Evolutionary conservation across 805 yeast species (phyloP).

Genomic region (Candida sakaeoensis): DNA sequence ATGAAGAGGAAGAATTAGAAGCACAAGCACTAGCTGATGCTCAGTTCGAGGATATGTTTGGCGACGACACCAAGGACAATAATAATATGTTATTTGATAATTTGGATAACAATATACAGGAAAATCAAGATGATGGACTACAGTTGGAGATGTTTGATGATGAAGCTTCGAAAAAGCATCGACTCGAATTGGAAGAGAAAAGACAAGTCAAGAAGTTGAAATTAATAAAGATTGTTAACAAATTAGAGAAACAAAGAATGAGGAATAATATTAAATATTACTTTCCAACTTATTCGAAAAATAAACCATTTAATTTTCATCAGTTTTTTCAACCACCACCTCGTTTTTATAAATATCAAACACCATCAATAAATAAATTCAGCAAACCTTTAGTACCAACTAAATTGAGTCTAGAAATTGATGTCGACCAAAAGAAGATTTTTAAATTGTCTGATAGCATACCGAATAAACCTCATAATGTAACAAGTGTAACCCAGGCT

Average conservation of each 20-base stretch:
- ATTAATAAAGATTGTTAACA: constrained; percentile 23
- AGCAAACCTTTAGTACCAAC: constrained; percentile 54
- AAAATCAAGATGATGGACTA: constrained; percentile 22
- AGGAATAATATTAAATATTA: constrained; percentile 39
- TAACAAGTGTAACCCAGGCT: constrained; percentile 21
- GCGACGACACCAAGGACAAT: constrained; percentile 19
- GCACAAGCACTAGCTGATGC: constrained; percentile 34
- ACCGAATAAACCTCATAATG: constrained; percentile 8
- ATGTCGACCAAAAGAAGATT: constrained; percentile 52
- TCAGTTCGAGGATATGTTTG: constrained; percentile 39
- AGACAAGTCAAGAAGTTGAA: constrained; percentile 25
- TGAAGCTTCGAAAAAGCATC: constrained; percentile 15
- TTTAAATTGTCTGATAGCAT: constrained; percentile 39
- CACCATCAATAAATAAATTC: constrained; percentile 39
- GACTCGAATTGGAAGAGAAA: constrained; percentile 17
- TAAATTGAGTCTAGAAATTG: constrained; percentile 57
- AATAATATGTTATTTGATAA: constrained; percentile 18
- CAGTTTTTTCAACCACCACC: constrained; percentile 63
- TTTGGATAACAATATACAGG: constrained; percentile 9
- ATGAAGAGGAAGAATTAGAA: constrained; percentile 15
- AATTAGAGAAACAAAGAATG: constrained; percentile 25
- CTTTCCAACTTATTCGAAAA: constrained; percentile 60
- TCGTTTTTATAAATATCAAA: constrained; percentile 47
- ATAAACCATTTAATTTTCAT: constrained; percentile 60
- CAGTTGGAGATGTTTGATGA: constrained; percentile 22